Conservation (phyloP, 2,329 filamentous ascomycete species). For the Trichoderma koningii region DNA sequence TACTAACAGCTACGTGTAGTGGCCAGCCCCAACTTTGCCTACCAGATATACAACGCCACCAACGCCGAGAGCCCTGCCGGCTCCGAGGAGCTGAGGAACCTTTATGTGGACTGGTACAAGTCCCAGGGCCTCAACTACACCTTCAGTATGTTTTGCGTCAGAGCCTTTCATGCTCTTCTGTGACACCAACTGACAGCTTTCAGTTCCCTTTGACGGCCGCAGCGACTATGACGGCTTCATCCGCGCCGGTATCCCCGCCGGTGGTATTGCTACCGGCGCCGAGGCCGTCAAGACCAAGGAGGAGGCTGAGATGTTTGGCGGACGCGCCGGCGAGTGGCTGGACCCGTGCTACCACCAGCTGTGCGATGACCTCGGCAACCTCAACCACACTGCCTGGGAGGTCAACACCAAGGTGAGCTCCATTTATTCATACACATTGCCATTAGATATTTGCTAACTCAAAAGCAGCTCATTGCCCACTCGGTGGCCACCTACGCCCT, state of each 20-base stretch:
- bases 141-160: slow-evolving; percentile 45
- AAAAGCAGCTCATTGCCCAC: slow-evolving; percentile 63
- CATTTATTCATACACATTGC: not conserved
- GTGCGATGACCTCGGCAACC: slow-evolving; percentile 60
- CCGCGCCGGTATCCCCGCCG: slow-evolving; percentile 68
- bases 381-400: slow-evolving; percentile 63
- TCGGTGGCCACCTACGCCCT: slow-evolving; percentile 69
- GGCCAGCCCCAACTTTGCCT: slow-evolving; percentile 65
- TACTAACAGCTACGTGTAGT: slow-evolving; percentile 39
- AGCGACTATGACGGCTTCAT: slow-evolving; percentile 82
- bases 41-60: slow-evolving; percentile 71
- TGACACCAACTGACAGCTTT: not conserved
- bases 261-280: slow-evolving; percentile 76
- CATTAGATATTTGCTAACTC: slow-evolving; percentile 27
- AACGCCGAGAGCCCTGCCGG: slow-evolving; percentile 71
- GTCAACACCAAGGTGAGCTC: slow-evolving; percentile 58
- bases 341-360: slow-evolving; percentile 64
- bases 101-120: slow-evolving; percentile 69
- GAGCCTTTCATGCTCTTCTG: not conserved
- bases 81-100: slow-evolving; percentile 66
- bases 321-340: slow-evolving; percentile 62
- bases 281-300: slow-evolving; percentile 73
- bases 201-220: slow-evolving; percentile 70
- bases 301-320: slow-evolving; percentile 70
- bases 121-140: slow-evolving; percentile 64